Conservation (phyloP, 805 yeast species). For the Saccharomyces kudriavzevii region DNA sequence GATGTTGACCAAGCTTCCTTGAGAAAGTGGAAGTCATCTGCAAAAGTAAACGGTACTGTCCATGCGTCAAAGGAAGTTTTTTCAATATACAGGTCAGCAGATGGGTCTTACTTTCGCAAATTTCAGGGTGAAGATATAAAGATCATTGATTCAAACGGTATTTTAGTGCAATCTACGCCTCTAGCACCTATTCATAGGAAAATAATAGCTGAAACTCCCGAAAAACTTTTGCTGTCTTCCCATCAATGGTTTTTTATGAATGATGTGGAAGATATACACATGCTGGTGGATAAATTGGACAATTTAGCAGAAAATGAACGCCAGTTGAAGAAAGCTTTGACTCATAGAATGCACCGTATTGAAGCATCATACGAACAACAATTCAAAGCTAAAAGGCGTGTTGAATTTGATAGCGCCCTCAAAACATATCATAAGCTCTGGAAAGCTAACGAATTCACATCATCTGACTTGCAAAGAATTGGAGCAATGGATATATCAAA, state of each 20-base stretch:
- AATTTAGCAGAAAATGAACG: constrained; percentile 65
- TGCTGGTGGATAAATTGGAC: constrained; percentile 53
- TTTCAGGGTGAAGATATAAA: constrained; percentile 10
- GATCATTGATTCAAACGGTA: constrained; percentile 19
- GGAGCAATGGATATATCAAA: not conserved
- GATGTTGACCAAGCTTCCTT: constrained; percentile 20
- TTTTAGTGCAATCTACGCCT: constrained; percentile 8
- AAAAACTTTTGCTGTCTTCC: constrained; percentile 39
- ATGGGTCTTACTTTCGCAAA: constrained; percentile 11
- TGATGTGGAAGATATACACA: constrained; percentile 43
- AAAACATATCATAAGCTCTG: not conserved
- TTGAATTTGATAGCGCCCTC: not conserved
- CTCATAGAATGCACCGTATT: not conserved
- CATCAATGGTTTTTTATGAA: constrained; percentile 67
- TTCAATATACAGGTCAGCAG: constrained; percentile 15
- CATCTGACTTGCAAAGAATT: not conserved
- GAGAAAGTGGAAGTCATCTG: constrained; percentile 23
- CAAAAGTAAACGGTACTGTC: constrained; percentile 12
- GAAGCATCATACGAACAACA: not conserved
- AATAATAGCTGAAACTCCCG: constrained; percentile 54
- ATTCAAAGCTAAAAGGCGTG: not conserved
- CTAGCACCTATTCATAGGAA: constrained; percentile 41
- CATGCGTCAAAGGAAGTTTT: constrained; percentile 21
- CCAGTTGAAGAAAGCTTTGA: not conserved
- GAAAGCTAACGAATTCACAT: not conserved